phyloP scores from a whole-genome alignment of 176 grass and related monocot species.

The Triticum timopheevii region DNA sequence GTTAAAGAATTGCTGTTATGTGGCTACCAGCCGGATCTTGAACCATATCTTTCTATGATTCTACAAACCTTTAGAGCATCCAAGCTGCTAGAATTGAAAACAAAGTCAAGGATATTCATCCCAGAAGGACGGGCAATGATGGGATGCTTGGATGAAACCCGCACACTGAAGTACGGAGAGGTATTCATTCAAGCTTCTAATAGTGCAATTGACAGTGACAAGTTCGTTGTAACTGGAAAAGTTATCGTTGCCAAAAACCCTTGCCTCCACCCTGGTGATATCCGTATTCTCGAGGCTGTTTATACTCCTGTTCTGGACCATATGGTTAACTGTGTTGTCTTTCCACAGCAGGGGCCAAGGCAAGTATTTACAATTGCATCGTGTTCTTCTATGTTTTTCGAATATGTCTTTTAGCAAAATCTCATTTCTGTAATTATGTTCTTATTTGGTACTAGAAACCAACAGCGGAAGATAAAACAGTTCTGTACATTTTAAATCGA shows the following conservation, averaged over 20 bases:
- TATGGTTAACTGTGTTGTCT: conserved; percentile 91
- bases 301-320: conserved; percentile 66
- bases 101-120: conserved; percentile 79
- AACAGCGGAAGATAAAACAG: neutral
- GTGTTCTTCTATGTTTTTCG: neutral
- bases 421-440: neutral
- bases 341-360: conserved; percentile 87
- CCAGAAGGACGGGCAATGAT: conserved; percentile 73
- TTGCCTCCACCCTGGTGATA: conserved; percentile 86
- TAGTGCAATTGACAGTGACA: conserved; percentile 21
- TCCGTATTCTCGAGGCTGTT: conserved; percentile 73
- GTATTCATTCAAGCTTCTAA: conserved; percentile 70
- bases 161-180: conserved; percentile 62
- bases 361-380: conserved; percentile 15
- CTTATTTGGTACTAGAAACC: neutral
- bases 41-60: conserved; percentile 86
- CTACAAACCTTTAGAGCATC: conserved; percentile 77
- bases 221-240: conserved; percentile 35
- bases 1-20: conserved; percentile 69
- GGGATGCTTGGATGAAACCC: conserved; percentile 91
- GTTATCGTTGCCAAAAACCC: conserved; percentile 88
- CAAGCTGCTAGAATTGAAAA: conserved; percentile 71
- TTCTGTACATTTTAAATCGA: neutral
- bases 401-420: neutral
- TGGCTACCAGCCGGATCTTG: conserved; percentile 68